Evolutionary conservation across 768 basidiomycete species (phyloP).

Genomic region (Scleroderma citrinum): DNA sequence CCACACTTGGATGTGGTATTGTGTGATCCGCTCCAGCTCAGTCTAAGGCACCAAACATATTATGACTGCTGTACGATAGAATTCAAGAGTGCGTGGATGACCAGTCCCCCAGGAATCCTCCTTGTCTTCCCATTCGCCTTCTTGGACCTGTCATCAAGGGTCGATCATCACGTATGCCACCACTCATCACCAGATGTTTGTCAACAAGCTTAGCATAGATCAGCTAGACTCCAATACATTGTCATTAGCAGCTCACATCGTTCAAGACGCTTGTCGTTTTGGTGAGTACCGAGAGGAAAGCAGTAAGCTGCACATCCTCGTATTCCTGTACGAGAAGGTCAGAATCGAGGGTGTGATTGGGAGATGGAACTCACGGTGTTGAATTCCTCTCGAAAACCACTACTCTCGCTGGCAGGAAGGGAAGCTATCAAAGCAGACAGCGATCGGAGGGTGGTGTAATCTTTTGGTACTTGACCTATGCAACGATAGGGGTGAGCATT

Average conservation of each 20-base stretch:
- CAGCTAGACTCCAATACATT: background rate
- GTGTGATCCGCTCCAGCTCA: background rate
- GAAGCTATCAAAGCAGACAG: constrained; percentile 83
- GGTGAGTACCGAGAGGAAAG: constrained; percentile 81
- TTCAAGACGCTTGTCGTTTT: constrained; percentile 85
- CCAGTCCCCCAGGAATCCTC: constrained; percentile 49
- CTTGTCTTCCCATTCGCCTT: constrained; percentile 45
- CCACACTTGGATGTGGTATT: background rate
- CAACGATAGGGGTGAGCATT: background rate
- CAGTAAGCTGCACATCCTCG: constrained; percentile 90
- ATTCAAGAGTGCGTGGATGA: constrained; percentile 38
- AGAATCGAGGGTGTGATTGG: background rate
- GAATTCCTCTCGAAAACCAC: constrained; percentile 82
- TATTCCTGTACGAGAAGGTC: constrained; percentile 61
- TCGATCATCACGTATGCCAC: constrained; percentile 48
- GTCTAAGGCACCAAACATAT: too few species aligned
- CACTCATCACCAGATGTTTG: constrained; percentile 61
- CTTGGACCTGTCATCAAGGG: constrained; percentile 39
- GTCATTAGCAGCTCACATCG: constrained; percentile 52
- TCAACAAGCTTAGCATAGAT: constrained; percentile 56
- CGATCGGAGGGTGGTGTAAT: constrained; percentile 78
- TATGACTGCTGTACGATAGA: too few species aligned
- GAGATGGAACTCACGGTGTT: constrained; percentile 53
- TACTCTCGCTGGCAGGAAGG: constrained; percentile 80
- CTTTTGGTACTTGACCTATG: constrained; percentile 65